Evolutionary conservation across 1,284 basidiomycete species (phyloP).

Genomic region (Cutaneotrichosporon cutaneum): DNA sequence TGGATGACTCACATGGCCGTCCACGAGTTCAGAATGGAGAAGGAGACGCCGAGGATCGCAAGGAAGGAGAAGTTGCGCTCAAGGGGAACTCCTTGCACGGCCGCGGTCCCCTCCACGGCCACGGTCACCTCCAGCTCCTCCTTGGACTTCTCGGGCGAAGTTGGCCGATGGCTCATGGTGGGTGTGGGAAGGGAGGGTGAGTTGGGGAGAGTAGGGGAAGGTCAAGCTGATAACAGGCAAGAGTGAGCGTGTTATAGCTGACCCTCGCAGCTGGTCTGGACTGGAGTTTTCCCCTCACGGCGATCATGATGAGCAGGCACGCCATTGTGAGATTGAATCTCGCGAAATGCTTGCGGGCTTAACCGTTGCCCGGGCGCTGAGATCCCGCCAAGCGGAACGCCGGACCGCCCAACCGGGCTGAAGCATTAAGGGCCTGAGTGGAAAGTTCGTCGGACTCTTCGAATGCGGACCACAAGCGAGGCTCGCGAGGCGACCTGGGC

Average conservation of each 20-base stretch:
- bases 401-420: neutral
- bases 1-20: constrained; percentile 8
- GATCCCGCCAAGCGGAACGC: no score
- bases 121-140: neutral
- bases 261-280: no score
- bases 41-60: constrained; percentile 19
- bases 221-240: neutral
- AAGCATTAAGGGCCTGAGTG: neutral
- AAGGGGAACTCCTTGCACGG: constrained; percentile 14
- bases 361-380: no score
- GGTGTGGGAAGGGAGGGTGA: neutral
- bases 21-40: constrained; percentile 25
- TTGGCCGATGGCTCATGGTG: neutral
- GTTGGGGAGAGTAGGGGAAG: neutral
- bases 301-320: neutral
- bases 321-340: neutral
- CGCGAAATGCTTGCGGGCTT: neutral
- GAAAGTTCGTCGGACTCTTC: neutral
- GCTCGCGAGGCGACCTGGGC: neutral
- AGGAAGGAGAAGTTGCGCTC: constrained; percentile 26
- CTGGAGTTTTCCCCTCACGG: neutral
- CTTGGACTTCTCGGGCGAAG: neutral
- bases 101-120: neutral
- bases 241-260: neutral
- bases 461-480: no score